Percentiles rank a stretch among this genome's conserved stretches.
These are phyloP conservation scores for Euphrasia confusa DNA, from an alignment of 257 asterid genomes.

Conservation along the genomic window DNA sequence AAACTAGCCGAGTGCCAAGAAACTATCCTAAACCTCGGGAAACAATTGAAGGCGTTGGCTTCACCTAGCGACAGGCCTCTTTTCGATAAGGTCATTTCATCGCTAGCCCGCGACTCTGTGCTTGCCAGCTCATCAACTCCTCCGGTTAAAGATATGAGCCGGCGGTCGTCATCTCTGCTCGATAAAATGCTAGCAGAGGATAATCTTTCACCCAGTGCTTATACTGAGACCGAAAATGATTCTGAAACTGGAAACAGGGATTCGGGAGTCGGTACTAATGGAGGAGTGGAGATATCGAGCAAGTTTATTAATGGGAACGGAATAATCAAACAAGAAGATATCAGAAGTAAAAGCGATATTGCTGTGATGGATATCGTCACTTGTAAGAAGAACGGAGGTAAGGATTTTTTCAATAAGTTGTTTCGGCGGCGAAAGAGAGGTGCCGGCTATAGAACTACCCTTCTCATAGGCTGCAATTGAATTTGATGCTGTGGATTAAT, in stretches of 20 bases:
- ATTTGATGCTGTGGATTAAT: background rate
- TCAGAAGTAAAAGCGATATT: slow-evolving; percentile 22
- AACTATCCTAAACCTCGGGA: slow-evolving; percentile 71
- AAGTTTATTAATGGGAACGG: slow-evolving; percentile 20
- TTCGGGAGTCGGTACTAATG: slow-evolving; percentile 23
- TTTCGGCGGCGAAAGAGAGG: slow-evolving; percentile 46
- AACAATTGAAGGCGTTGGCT: slow-evolving; percentile 84
- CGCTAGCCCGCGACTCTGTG: slow-evolving; percentile 28
- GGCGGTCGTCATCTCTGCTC: slow-evolving; percentile 26
- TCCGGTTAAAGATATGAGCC: slow-evolving; percentile 44
- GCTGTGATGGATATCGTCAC: slow-evolving; percentile 54
- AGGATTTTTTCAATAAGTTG: slow-evolving; percentile 54
- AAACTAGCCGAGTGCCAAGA: slow-evolving; percentile 82
- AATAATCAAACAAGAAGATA: slow-evolving; percentile 18
- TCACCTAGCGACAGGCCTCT: slow-evolving; percentile 50
- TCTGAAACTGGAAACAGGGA: slow-evolving; percentile 24
- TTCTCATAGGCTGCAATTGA: slow-evolving; percentile 25
- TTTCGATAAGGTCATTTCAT: slow-evolving; percentile 43
- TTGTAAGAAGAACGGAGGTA: slow-evolving; percentile 40
- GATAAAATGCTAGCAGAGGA: slow-evolving; percentile 72
- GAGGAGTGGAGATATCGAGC: slow-evolving; percentile 23
- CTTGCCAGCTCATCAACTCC: slow-evolving; percentile 35
- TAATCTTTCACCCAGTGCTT: background rate
- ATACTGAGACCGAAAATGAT: slow-evolving; percentile 28
- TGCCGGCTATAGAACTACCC: slow-evolving; percentile 25